Evolutionary conservation across 768 basidiomycete species (phyloP), one percentile per base, ranked within the genome.

Genomic region (Pisolithus tinctorius): DNA sequence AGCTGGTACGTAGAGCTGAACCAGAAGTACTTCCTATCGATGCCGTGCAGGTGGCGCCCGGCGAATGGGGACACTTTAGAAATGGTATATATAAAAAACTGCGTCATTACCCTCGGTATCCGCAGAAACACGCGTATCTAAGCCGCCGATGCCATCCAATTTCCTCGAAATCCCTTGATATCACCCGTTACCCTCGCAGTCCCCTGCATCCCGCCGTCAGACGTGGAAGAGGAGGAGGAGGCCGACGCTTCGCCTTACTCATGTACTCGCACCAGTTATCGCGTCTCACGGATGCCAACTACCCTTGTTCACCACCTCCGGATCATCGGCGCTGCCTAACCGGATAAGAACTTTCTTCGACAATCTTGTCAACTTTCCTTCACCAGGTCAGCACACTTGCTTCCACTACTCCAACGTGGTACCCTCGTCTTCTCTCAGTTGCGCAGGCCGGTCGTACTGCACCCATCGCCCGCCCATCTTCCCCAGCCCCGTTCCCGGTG

Each of bases 21-120:
- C 80, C 91, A 17, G 94, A 96, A 55, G 83, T 96, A 10, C 74
- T 94, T 8, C 80, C 92, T 13, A 63, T 97, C 46, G 93, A 97
- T 70, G 74, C 86, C 3, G 82, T 85, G 8, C 88, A 93, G 53
- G 72, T 95, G n/a, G 91, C 88, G 30, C 84, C 91, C 3, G 90
- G 91, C n/a, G 85, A 90, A 66, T 87, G 83, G 74, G 93, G 93
- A 3, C 74, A 77, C 17, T 91, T 91, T 65, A 91, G 93, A 26
- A 79, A 83, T 76, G 87, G 88, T n/a, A 20, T 20, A 20, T 85
- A 47, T 47, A 58, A 59, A 51, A 56, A 20, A 37, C 36, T 30
- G 4, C 47, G 8, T 51, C 17, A 25, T 1, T 34, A 8, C 47
- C 11, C 26, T 13, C 34, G 43, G 41, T 1, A 7, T 42, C 6